Evolutionary conservation across 257 asterid species (phyloP), one percentile per base, ranked within the genome.

Genomic region (Solanum megistacrolobum): DNA sequence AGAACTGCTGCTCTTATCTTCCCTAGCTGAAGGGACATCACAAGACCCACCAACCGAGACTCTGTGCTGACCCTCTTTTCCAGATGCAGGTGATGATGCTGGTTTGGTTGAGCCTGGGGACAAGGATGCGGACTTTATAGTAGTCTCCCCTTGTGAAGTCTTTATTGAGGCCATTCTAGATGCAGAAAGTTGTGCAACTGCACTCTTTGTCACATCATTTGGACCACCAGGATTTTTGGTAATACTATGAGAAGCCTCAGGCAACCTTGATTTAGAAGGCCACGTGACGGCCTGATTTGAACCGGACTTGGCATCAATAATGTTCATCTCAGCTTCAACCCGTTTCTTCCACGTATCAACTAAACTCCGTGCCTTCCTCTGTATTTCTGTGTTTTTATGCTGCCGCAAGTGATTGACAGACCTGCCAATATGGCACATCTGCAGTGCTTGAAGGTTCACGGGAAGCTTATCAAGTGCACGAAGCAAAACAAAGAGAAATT

Each of bases 331-430:
- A 58, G 96, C 98, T 89, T 96, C 98, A 60, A 97, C 99, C 14
- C 99, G 95, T 89, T 96, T 97, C 94, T 97, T 97, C 99, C 99
- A 97, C 3, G 94, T 93, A 91, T 97, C 99, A 55, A 97, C 98
- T 88, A 97, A 91, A 90, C 92, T 89, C 68, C 98, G 93, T n/a
- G 98, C 98, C 88, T 96, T 96, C 74, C 89, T 96, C 87, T 97
- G 99, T 83, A 97, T 93, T 62, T 97, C 99, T 21, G 89, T 65
- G 87, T 94, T 97, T 87, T 96, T 97, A 89, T 97, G 98, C 6
- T 96, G 89, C 32, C 99, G 91, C 88, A 97, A 92, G 92, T 91
- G 96, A 91, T 97, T 97, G 88, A 97, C 99, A 69, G 99, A 97
- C 93, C 92, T 92, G 74, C 99, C 99, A 82, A 97, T 96, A 90